Conservation (phyloP, 306 rosid species). For the Glycine tomentella region DNA sequence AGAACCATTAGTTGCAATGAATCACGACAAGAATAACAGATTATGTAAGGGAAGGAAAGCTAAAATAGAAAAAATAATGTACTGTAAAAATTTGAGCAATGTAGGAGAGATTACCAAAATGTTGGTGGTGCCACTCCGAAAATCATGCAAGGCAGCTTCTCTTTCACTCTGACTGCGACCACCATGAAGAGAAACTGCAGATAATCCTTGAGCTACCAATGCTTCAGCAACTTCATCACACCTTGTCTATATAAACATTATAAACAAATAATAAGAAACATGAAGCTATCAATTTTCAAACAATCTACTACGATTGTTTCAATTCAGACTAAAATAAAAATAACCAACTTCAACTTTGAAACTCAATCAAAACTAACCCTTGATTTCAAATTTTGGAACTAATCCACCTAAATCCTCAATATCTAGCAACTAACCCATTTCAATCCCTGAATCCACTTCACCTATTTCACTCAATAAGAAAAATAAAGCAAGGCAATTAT, state of each 20-base stretch:
- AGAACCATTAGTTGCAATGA: constrained; percentile 3
- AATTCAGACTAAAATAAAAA: background rate
- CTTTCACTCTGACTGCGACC: constrained; percentile 89
- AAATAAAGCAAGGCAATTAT: constrained; percentile 20
- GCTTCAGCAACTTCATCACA: constrained; percentile 89
- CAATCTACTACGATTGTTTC: background rate
- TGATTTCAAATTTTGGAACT: constrained; percentile 21
- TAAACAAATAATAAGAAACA: constrained; percentile 20
- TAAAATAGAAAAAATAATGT: background rate
- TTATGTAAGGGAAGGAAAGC: constrained; percentile 4
- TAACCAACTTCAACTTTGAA: background rate
- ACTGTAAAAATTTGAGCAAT: background rate
- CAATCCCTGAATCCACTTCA: background rate
- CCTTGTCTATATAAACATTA: constrained; percentile 66
- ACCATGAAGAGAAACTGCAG: constrained; percentile 91
- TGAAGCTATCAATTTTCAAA: background rate
- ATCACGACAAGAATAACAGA: constrained; percentile 1
- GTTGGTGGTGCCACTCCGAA: constrained; percentile 77
- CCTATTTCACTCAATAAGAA: constrained; percentile 2
- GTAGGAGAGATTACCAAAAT: constrained; percentile 66
- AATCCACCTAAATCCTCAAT: constrained; percentile 19
- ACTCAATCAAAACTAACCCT: constrained; percentile 14
- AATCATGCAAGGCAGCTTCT: constrained; percentile 82
- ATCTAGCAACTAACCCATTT: constrained; percentile 13
- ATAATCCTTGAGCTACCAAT: constrained; percentile 82